Base-by-base conservation (phyloP, 495 filamentous ascomycete species). In the Penicillium silybi region DNA sequence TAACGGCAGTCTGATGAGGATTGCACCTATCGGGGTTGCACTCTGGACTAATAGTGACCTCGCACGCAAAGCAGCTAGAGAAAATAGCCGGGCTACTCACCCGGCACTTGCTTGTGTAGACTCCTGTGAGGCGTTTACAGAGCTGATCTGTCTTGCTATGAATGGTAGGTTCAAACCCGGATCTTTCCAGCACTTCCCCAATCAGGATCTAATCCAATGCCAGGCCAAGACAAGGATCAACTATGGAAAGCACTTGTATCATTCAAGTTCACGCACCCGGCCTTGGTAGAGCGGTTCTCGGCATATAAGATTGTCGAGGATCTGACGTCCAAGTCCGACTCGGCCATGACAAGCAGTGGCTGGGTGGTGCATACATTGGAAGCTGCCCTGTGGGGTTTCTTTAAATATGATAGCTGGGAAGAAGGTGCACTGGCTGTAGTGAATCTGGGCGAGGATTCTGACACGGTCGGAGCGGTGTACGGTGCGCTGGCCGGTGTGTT, bases 401-500 rank as follows among this genome's bases (percentile, higher is more conserved):
- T 74, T 48, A 66, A 53, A 25, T 74, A 59, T 26, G 59, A 64
- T 6, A 56, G 45, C 6, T 78, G 75, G 59, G 60, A 61, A 38
- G 64, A 71, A 26, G 74, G 77, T 0, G 74, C 67, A 6, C 48
- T 78, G 46, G 66, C 58, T 27, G 71, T 67, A 4, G 77, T 78
- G 0, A 80, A 78, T 59, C 49, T 72, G 40, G 73, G 76, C 6
- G 67, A 70, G 48, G 75, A 80, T 67, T 67, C 75, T 7, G 79
- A 81, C 60, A 79, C 73, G 6, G 76, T 73, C 8, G 76, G 68
- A 7, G 77, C 76, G 5, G 65, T 79, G 27, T 77, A 76, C 56
- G 79, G 76, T 4, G 75, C 73, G 4, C 47, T 81, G 16, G 73
- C 72, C 4, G 75, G 74, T 1, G 67, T 65, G 2, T 77, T 64